phyloP scores from a whole-genome alignment of 2,329 filamentous ascomycete genomes.

The Colletotrichum somersetense region DNA sequence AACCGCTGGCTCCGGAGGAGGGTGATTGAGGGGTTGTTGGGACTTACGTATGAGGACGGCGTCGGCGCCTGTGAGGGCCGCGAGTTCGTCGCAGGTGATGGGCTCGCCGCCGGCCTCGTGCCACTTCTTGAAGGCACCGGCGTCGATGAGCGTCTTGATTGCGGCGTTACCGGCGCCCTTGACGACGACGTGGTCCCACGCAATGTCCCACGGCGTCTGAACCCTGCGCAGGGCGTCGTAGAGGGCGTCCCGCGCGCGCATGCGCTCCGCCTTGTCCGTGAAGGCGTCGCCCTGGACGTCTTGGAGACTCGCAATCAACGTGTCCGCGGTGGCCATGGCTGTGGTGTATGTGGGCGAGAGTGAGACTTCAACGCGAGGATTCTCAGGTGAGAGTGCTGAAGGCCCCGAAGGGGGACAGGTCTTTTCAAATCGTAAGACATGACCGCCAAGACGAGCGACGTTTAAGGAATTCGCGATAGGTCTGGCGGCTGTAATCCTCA shows the following conservation, averaged over 20 bases:
- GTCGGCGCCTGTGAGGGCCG: conserved; percentile 51
- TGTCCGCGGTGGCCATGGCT: conserved; percentile 46
- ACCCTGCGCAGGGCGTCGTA: conserved; percentile 48
- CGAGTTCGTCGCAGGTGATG: conserved; percentile 50
- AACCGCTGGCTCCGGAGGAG: not conserved
- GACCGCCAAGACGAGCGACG: not conserved
- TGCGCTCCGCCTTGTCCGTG: conserved; percentile 50
- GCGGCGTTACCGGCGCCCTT: conserved; percentile 50
- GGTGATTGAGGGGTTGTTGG: not conserved
- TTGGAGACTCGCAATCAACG: conserved; percentile 46
- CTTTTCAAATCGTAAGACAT: not conserved
- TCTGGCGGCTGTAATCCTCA: not conserved
- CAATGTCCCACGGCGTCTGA: conserved; percentile 55
- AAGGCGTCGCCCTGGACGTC: conserved; percentile 48
- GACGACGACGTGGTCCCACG: conserved; percentile 55
- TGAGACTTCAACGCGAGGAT: not conserved
- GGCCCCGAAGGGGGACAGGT: not conserved
- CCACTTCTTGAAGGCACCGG: conserved; percentile 54
- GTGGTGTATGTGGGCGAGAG: not conserved
- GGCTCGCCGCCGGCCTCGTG: conserved; percentile 47
- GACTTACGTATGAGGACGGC: conserved; percentile 49
- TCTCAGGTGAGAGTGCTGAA: not conserved
- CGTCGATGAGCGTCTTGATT: conserved; percentile 55
- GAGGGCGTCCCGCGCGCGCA: conserved; percentile 50
- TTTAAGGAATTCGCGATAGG: not conserved